Percentiles rank a stretch among this genome's conserved stretches.
Conservation (phyloP, 148 eudicot species). For the Rhododendron williamsianum region DNA sequence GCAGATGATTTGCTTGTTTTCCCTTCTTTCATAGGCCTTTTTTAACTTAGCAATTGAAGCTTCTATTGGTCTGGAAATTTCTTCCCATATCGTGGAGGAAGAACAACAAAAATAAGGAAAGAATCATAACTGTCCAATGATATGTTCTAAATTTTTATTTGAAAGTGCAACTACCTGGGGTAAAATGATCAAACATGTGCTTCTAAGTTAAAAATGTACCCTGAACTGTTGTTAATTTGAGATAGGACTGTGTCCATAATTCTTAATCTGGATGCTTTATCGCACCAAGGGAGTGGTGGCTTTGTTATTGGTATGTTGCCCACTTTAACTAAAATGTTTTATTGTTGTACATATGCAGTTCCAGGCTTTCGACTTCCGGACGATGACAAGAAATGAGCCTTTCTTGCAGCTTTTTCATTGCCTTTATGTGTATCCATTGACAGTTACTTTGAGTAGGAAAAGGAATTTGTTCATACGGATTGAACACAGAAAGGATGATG, state of each 20-base stretch:
- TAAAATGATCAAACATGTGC: not conserved
- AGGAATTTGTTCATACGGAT: constrained; percentile 89
- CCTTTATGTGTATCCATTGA: constrained; percentile 96
- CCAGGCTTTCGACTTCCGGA: constrained; percentile 97
- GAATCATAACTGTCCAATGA: not conserved
- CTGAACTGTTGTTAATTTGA: not conserved
- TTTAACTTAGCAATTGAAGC: not conserved
- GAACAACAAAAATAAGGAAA: not conserved
- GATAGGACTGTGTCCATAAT: not conserved
- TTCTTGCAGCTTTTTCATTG: constrained; percentile 96
- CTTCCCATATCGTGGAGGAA: not conserved
- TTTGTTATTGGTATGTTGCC: constrained; percentile 4
- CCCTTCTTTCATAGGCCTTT: not conserved
- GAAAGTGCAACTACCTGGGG: not conserved
- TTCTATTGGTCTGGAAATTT: constrained; percentile 4
- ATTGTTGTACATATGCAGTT: constrained; percentile 47
- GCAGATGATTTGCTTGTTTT: not conserved
- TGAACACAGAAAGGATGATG: constrained; percentile 95
- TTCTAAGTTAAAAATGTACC: not conserved
- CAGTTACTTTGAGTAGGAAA: constrained; percentile 85
- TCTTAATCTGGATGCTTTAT: not conserved
- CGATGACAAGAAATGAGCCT: constrained; percentile 94
- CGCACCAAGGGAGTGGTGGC: not conserved
- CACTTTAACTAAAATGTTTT: not conserved
- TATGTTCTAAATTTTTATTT: not conserved